A percentile compares a stretch with the other conserved stretches of the same genome.
Evolutionary conservation across 1,284 basidiomycete species (phyloP).

Genomic region (Laetiporus sulphureus): DNA sequence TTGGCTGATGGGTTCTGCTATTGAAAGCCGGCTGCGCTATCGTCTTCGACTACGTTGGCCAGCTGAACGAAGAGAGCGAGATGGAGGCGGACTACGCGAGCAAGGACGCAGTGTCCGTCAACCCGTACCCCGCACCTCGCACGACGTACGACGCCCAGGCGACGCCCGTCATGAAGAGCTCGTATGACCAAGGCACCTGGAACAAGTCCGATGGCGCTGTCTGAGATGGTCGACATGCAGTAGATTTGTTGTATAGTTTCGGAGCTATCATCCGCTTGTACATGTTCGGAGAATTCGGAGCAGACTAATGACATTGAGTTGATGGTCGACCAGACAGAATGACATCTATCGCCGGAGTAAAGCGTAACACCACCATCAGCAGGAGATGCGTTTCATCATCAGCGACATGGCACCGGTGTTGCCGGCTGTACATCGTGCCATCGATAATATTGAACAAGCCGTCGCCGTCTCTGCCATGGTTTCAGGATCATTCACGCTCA

Average conservation of each 20-base stretch:
- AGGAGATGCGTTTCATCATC: too few relatives aligned
- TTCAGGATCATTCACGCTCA: too few relatives aligned
- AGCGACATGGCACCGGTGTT: too few relatives aligned
- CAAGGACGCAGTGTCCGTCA: conserved; percentile 14
- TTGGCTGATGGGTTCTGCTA: not conserved
- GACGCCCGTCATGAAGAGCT: conserved; percentile 10
- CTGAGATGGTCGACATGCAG: not conserved
- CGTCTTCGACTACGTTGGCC: conserved; percentile 25
- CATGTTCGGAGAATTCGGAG: conserved; percentile 8
- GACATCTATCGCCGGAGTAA: too few relatives aligned
- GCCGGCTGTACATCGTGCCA: too few relatives aligned
- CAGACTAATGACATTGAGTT: conserved; percentile 11
- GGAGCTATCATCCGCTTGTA: conserved; percentile 4
- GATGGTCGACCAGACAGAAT: too few relatives aligned
- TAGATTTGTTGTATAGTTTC: conserved; percentile 3
- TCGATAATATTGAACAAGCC: too few relatives aligned
- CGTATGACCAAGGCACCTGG: conserved; percentile 11
- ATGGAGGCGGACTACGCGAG: conserved; percentile 13
- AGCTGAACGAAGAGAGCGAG: conserved; percentile 22
- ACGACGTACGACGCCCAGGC: conserved; percentile 18
- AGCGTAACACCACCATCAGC: too few relatives aligned
- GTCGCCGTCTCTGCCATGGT: too few relatives aligned
- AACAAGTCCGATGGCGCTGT: conserved; percentile 13
- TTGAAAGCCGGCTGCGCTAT: conserved; percentile 24
- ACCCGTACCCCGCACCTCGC: conserved; percentile 11